Evolutionary conservation across 2,329 filamentous ascomycete species (phyloP).

Genomic region (Zasmidium citrigriseum): DNA sequence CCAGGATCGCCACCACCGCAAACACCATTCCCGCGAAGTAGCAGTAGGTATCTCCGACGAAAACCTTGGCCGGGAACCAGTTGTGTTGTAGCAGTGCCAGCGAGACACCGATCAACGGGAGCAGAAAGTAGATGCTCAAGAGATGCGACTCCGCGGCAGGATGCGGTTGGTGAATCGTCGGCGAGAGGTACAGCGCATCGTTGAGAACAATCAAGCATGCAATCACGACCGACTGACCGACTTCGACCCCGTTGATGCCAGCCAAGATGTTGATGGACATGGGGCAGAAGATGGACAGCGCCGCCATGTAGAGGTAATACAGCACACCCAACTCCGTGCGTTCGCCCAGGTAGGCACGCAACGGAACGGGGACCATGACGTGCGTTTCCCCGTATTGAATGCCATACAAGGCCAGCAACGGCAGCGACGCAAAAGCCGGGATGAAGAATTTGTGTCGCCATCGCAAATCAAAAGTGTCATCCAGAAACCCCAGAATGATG

Average conservation of each 20-base stretch:
- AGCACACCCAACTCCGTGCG: slow-evolving; percentile 73
- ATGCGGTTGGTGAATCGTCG: slow-evolving; percentile 70
- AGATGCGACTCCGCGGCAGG: slow-evolving; percentile 94
- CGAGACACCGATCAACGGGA: slow-evolving; percentile 93
- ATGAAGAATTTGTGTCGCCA: slow-evolving; percentile 99
- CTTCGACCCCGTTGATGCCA: slow-evolving; percentile 98
- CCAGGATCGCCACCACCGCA: slow-evolving; percentile 91
- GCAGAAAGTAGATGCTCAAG: slow-evolving; percentile 90
- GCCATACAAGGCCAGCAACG: slow-evolving; percentile 94
- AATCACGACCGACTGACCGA: slow-evolving; percentile 89
- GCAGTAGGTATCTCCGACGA: slow-evolving; percentile 98
- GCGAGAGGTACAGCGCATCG: slow-evolving; percentile 79
- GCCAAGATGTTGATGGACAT: slow-evolving; percentile 99
- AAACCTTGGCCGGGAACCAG: slow-evolving; percentile 92
- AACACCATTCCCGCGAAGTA: slow-evolving; percentile 99
- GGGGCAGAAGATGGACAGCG: slow-evolving; percentile 93
- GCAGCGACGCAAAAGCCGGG: slow-evolving; percentile 88
- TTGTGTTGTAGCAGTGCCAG: slow-evolving; percentile 85
- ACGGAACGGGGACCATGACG: slow-evolving; percentile 83
- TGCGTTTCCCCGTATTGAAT: slow-evolving; percentile 97
- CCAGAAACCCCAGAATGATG: slow-evolving; percentile 86
- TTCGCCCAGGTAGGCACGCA: slow-evolving; percentile 81
- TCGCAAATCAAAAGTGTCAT: slow-evolving; percentile 96
- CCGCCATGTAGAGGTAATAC: slow-evolving; percentile 97
- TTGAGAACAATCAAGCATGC: slow-evolving; percentile 81